Base-by-base conservation (phyloP, 768 basidiomycete species). In the Rhizopogon sp. region DNA sequence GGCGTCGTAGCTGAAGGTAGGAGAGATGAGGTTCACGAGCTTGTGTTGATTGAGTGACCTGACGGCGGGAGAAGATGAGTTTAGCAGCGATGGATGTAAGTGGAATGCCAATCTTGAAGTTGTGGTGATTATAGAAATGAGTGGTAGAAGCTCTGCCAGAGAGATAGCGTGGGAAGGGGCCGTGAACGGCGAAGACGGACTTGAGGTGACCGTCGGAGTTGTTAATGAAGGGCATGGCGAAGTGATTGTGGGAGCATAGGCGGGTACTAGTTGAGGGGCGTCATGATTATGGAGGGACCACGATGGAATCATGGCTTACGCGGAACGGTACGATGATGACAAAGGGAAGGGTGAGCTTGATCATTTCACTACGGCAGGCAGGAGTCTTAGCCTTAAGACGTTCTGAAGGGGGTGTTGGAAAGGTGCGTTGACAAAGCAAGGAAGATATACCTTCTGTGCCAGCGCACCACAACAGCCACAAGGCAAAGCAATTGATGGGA, bases 391-490 rank as follows among this genome's bases (percentile, higher is more conserved):
- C 60, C 39, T 16, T 58, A 46, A 70, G 65, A 50, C 60, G 65
- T 2, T 72, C 71, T 72, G 47, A 52, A 33, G 40, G 43, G 22
- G 25, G n/a, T 14, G 43, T 54, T 2, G 56, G 52, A 3, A 57
- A 47, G 25, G 4, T 69, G 55, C 35, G 9, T 44, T 39, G 13
- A 16, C 3, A 35, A 52, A 52, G 31, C 20, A 43, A 45, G 43
- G 2, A 4, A 20, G 40, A 70, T 78, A 47, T 42, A 82, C 83
- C 70, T 60, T 72, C 64, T 5, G 81, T 78, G 10, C 76, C 79
- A 33, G 79, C 76, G 61, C 83, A 73, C 87, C 87, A 88, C 52
- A 82, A 65, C 1, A 86, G 50, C 83, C 84, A 88, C 16, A 88
- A 56, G 0, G 79, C 82, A 49, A 82, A 77, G 0, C 82, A 68